Evolutionary conservation across 164 flowering plant species (phyloP).

Genomic region (Liriodendron chinense): DNA sequence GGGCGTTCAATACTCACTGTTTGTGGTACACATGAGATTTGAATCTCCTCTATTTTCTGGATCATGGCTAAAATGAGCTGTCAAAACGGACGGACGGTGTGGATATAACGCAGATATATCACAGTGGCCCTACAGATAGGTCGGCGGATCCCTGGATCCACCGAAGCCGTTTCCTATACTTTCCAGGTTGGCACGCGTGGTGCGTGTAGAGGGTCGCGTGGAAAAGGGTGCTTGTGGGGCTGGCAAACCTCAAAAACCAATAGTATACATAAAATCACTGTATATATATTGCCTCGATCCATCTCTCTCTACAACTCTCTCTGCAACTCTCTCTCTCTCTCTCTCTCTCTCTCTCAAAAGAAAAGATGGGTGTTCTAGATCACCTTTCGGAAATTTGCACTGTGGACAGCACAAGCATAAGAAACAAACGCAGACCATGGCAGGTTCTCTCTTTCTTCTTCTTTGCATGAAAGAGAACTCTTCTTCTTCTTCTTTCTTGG

Average conservation of each 20-base stretch:
- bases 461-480: background rate
- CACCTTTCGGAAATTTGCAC: slow-evolving; percentile 62
- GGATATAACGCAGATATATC: too few species aligned
- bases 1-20: too few species aligned
- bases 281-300: background rate
- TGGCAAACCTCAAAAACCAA: background rate
- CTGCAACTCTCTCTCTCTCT: slow-evolving; percentile 2
- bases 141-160: too few species aligned
- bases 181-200: background rate
- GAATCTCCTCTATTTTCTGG: too few species aligned
- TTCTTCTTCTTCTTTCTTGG: background rate
- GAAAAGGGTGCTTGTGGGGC: background rate
- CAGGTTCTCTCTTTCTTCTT: slow-evolving; percentile 40
- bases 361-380: slow-evolving; percentile 63
- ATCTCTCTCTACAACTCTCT: background rate
- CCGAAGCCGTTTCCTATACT: background rate
- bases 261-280: too few species aligned
- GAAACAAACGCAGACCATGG: slow-evolving; percentile 51
- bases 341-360: slow-evolving; percentile 12
- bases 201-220: background rate
- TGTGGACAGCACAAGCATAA: slow-evolving; percentile 36
- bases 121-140: too few species aligned
- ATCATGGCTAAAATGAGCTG: too few species aligned
- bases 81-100: too few species aligned
- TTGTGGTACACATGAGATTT: too few species aligned